A percentile compares a stretch with the other conserved stretches of the same genome.
phyloP scores from a whole-genome alignment of 257 asterid species.

The Solanum microdontum region DNA sequence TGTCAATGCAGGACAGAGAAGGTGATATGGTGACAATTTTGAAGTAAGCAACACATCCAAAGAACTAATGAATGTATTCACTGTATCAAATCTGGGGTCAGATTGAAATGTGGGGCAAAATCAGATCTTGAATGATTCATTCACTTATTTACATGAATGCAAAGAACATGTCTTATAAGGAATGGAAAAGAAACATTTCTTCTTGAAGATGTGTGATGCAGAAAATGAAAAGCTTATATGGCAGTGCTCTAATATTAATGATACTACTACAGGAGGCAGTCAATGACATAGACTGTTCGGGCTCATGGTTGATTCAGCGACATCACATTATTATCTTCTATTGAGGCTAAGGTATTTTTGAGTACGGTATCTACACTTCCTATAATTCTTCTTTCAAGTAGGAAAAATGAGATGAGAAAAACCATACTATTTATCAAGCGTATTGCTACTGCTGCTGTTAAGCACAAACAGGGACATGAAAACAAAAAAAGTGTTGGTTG shows the following conservation, averaged over 20 bases:
- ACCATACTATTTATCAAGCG: not conserved
- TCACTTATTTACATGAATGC: not conserved
- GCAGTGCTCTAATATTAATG: not conserved
- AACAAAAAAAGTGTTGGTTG: not conserved
- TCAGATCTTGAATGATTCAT: not conserved
- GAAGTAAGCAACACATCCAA: not conserved
- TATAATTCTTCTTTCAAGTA: not conserved
- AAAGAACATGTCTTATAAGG: not conserved
- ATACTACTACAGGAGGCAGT: not conserved
- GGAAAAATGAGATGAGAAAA: not conserved
- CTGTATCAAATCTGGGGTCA: not conserved
- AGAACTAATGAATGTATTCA: not conserved
- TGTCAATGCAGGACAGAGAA: not conserved
- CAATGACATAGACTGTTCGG: not conserved
- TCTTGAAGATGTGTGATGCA: not conserved
- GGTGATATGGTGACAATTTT: not conserved
- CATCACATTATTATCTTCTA: not conserved
- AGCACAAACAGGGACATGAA: not conserved
- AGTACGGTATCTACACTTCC: not conserved
- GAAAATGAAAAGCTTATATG: not conserved
- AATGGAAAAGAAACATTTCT: not conserved
- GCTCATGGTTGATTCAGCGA: not conserved
- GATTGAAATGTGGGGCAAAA: not conserved
- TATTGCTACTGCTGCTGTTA: not conserved
- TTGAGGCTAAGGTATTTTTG: not conserved